A percentile compares a stretch with the other conserved stretches of the same genome.
Evolutionary conservation across 371 early-diverging fungal genomes (phyloP).

Genomic region (Basidiobolus meristosporus): DNA sequence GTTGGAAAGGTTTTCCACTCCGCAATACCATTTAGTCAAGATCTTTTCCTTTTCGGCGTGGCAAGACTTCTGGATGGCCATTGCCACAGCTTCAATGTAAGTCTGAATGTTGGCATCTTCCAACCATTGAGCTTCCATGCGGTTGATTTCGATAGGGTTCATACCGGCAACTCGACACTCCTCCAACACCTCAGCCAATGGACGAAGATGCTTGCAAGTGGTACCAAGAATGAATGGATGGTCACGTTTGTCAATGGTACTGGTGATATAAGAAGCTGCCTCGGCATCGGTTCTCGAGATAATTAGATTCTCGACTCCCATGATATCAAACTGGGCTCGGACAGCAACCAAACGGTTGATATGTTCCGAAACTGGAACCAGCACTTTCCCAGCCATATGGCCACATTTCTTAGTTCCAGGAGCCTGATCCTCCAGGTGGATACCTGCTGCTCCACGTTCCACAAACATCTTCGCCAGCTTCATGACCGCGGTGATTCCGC

Average conservation of each 20-base stretch:
- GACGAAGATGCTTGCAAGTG: conserved; percentile 47
- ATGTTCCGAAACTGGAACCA: conserved; percentile 93
- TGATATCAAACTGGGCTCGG: no score
- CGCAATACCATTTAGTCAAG: conserved; percentile 5
- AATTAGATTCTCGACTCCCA: conserved; percentile 84
- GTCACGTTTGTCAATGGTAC: conserved; percentile 91
- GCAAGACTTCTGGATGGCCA: conserved; percentile 39
- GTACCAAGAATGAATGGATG: conserved; percentile 89
- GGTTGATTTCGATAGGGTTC: conserved; percentile 53
- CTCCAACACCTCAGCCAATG: conserved; percentile 61
- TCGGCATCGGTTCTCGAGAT: conserved; percentile 95
- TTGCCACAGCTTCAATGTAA: conserved; percentile 66
- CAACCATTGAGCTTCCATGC: conserved; percentile 81
- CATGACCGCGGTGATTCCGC: conserved; percentile 82
- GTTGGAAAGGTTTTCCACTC: conserved; percentile 54
- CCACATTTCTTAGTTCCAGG: conserved; percentile 97
- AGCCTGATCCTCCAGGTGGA: conserved; percentile 90
- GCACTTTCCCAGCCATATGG: conserved; percentile 97
- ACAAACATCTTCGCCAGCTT: conserved; percentile 88
- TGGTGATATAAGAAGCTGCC: conserved; percentile 88
- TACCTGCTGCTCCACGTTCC: conserved; percentile 78
- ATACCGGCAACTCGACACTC: conserved; percentile 60
- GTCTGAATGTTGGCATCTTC: conserved; percentile 64
- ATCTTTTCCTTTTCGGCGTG: conserved; percentile 11
- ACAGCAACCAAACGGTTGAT: conserved; percentile 91